Percentiles rank a stretch among this genome's conserved stretches.
Conservation (phyloP, 2,329 filamentous ascomycete genomes). For the Fusarium nisikadoi region DNA sequence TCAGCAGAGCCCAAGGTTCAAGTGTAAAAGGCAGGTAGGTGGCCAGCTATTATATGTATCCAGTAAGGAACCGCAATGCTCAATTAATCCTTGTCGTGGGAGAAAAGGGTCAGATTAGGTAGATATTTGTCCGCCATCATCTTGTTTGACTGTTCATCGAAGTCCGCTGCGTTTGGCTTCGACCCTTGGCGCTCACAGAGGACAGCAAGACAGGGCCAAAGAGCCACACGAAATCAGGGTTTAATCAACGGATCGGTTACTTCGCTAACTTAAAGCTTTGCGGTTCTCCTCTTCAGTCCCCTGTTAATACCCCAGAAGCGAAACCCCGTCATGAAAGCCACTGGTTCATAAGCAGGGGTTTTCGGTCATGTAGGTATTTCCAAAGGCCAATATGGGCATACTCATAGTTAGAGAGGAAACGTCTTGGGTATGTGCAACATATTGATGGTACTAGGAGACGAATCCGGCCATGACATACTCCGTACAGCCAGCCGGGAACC, state of each 20-base stretch:
- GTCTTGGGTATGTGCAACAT: not conserved
- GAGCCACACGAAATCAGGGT: not conserved
- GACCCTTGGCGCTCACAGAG: not conserved
- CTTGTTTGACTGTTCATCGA: not conserved
- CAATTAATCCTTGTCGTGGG: not conserved
- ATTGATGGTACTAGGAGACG: not conserved
- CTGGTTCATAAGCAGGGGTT: not conserved
- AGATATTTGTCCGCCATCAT: not conserved
- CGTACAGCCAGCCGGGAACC: constrained; percentile 20
- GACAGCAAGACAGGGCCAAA: not conserved
- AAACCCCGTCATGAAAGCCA: constrained; percentile 10
- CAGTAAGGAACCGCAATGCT: not conserved
- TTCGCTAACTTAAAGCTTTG: not conserved
- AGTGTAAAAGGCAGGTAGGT: not conserved
- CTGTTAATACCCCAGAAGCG: constrained; percentile 7
- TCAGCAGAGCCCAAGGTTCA: constrained; percentile 7
- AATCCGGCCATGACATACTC: constrained; percentile 13
- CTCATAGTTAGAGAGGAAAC: not conserved
- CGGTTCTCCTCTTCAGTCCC: not conserved
- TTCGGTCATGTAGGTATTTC: not conserved
- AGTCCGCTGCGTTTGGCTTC: not conserved
- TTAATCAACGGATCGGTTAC: not conserved
- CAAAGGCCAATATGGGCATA: not conserved
- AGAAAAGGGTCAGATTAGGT: not conserved
- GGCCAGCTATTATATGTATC: not conserved